Percentiles rank a stretch among this genome's conserved stretches.
These are phyloP conservation scores for Aspergillus brunneoviolaceus DNA, from an alignment of 2,329 filamentous ascomycete genomes.

Conservation along the genomic window DNA sequence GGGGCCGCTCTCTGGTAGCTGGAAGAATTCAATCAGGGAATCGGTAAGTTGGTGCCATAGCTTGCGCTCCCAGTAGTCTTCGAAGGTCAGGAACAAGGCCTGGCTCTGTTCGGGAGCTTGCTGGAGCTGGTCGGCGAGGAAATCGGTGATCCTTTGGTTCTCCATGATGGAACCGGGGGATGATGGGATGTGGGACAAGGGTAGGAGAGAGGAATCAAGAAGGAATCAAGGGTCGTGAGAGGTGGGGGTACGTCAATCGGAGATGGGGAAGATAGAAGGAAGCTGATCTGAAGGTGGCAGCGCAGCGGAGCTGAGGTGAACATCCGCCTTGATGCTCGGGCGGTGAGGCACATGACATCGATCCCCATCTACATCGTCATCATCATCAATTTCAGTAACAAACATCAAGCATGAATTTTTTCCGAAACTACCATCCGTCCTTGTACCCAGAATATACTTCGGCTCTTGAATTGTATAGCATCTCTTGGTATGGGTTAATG, in stretches of 20 bases:
- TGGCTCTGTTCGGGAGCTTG: slow-evolving; percentile 84
- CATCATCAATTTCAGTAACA: neutral
- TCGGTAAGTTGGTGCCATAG: slow-evolving; percentile 99
- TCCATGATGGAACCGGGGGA: slow-evolving; percentile 60
- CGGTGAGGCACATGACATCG: slow-evolving; percentile 25
- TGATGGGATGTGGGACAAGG: neutral
- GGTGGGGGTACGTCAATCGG: slow-evolving; percentile 13
- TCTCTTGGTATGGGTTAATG: neutral
- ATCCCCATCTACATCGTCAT: slow-evolving; percentile 2
- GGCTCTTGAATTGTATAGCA: neutral
- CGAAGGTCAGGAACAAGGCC: slow-evolving; percentile 83
- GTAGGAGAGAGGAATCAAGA: slow-evolving; percentile 10
- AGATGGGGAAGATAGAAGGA: slow-evolving; percentile 6
- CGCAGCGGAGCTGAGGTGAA: slow-evolving; percentile 14
- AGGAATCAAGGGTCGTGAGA: slow-evolving; percentile 13
- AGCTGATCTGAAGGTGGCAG: slow-evolving; percentile 10
- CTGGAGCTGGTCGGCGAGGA: slow-evolving; percentile 87
- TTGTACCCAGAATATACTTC: neutral
- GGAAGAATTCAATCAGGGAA: slow-evolving; percentile 83
- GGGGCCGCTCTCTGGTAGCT: slow-evolving; percentile 71
- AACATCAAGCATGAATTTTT: neutral
- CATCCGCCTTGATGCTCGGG: slow-evolving; percentile 14
- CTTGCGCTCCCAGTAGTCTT: slow-evolving; percentile 97
- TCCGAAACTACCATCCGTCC: neutral
- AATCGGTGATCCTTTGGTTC: slow-evolving; percentile 83